Conservation (phyloP, 1,284 basidiomycete species). For the Cutaneotrichosporon cavernicola region DNA sequence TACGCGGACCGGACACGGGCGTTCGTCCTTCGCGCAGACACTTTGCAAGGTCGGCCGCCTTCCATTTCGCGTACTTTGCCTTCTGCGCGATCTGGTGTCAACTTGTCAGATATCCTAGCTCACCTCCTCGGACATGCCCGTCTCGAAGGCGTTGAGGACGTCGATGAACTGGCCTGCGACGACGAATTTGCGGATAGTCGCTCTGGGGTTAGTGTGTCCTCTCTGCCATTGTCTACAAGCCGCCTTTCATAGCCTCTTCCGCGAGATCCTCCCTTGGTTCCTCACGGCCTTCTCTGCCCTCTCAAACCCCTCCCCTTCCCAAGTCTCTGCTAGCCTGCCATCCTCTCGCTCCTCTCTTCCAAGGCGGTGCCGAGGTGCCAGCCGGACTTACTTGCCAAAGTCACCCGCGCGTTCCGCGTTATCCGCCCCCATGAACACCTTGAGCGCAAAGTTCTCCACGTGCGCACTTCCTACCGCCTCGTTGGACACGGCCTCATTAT, state of each 20-base stretch:
- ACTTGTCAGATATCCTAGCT: conserved; percentile 15
- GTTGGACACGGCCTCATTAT: conserved; percentile 77
- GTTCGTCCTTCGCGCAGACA: conserved; percentile 49
- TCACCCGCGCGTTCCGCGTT: conserved; percentile 71
- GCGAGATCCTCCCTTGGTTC: no score
- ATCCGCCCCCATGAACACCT: conserved; percentile 84
- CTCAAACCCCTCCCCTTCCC: no score
- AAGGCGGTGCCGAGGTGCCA: no score
- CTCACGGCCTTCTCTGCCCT: no score
- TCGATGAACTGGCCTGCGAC: conserved; percentile 54
- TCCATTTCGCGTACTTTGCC: conserved; percentile 53
- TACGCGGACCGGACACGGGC: conserved; percentile 50
- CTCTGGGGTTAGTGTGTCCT: conserved; percentile 28
- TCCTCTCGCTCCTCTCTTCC: no score
- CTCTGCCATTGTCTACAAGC: no score
- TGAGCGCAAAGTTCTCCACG: conserved; percentile 90
- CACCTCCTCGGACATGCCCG: conserved; percentile 49
- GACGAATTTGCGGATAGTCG: conserved; percentile 50
- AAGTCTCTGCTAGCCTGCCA: no score
- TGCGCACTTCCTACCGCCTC: conserved; percentile 81
- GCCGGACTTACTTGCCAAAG: conserved; percentile 63
- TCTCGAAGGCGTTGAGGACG: conserved; percentile 50
- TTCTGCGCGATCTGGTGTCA: conserved; percentile 52
- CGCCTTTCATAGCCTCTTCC: no score
- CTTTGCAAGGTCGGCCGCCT: conserved; percentile 53